Conservation (phyloP, 2,329 filamentous ascomycete genomes). For the Arthrobotrys iridis region DNA sequence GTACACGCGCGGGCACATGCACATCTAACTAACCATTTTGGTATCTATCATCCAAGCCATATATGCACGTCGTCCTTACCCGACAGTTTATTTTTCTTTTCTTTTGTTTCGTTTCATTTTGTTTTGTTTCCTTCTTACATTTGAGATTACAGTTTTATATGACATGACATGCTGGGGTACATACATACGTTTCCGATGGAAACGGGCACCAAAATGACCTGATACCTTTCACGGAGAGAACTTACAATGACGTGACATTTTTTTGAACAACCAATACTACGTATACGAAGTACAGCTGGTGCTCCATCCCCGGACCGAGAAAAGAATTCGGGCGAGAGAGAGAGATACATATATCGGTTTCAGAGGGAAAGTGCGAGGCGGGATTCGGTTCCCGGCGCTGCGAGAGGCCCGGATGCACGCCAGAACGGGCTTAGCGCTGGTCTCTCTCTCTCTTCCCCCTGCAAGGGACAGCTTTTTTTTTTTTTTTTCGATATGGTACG, state of each 20-base stretch:
- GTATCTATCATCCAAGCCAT: no score
- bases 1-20: no score
- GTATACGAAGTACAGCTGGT: not conserved
- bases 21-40: no score
- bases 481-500: no score
- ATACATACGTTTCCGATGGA: not conserved
- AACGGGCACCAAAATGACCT: constrained; percentile 6
- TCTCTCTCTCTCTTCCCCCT: not conserved
- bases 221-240: not conserved
- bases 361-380: no score
- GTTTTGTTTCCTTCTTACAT: no score
- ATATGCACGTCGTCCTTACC: no score
- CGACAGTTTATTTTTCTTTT: no score
- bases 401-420: not conserved
- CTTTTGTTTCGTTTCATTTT: no score
- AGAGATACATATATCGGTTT: not conserved
- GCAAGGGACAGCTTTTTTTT: constrained; percentile 5
- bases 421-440: not conserved
- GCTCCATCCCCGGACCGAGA: not conserved
- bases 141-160: no score
- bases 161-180: no score
- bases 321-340: constrained; percentile 22
- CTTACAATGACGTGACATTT: constrained; percentile 41
- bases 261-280: not conserved
- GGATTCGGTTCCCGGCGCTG: constrained; percentile 47